Percentiles rank a stretch among this genome's conserved stretches.
Conservation (phyloP, 1,284 basidiomycete species). For the Apiotrichum porosum region DNA sequence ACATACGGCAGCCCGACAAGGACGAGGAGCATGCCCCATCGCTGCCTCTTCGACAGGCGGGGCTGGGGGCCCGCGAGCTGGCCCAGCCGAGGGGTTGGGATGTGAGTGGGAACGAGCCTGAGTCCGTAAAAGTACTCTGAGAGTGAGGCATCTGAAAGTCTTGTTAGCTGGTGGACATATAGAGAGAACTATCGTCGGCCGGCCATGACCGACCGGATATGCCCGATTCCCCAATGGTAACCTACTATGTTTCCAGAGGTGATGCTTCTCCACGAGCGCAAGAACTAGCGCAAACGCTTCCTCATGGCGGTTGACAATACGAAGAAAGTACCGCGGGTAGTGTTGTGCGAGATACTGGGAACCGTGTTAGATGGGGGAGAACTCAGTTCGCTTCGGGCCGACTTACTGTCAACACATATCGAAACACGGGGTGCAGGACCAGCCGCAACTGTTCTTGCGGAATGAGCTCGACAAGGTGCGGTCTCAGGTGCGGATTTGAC, state of each 20-base stretch:
- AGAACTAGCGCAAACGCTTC: constrained; percentile 89
- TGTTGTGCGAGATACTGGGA: constrained; percentile 86
- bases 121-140: constrained; percentile 48
- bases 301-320: constrained; percentile 90
- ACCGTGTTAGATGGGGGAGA: not conserved
- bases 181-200: not conserved
- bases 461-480: constrained; percentile 90
- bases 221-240: not conserved
- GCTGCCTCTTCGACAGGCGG: constrained; percentile 32
- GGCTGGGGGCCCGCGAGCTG: constrained; percentile 2
- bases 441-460: constrained; percentile 93
- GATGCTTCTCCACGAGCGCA: constrained; percentile 84
- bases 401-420: constrained; percentile 85
- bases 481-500: constrained; percentile 50
- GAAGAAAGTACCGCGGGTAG: constrained; percentile 86
- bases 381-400: not conserved
- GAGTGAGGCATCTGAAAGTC: constrained; percentile 40
- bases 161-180: too few relatives aligned
- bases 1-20: constrained; percentile 86
- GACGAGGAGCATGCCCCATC: constrained; percentile 65
- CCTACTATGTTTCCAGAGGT: constrained; percentile 74
- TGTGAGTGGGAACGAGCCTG: constrained; percentile 18
- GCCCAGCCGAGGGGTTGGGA: constrained; percentile 32
- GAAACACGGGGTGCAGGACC: constrained; percentile 87
- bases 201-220: not conserved